Base-by-base conservation (phyloP, 495 filamentous ascomycete genomes). In the Aspergillus avenaceus region DNA sequence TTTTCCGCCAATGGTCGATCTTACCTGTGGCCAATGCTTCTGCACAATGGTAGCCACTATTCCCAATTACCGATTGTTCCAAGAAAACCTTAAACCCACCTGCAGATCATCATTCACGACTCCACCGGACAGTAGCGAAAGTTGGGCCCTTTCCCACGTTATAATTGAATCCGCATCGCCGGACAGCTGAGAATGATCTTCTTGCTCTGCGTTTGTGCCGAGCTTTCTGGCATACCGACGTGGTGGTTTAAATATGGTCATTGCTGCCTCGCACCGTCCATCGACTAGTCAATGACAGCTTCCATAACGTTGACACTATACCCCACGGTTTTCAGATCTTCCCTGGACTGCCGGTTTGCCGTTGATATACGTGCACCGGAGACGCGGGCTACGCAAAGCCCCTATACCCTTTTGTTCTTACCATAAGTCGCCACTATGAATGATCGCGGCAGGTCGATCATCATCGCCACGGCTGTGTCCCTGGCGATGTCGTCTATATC, bases 401-500 rank as follows among this genome's bases (percentile, higher is more conserved):
- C 29, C 31, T 34, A 13, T 34, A 14, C 31, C 31, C 3, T 3
- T 34, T 13, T 16, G 5, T 34, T 14, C n/a, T n/a, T 14, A 5
- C 31, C 12, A 34, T 34, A n/a, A 4, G 32, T 16, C 14, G 19
- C 19, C 14, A 21, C 18, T 3, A 38, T 38, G 34, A 38, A 38
- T 16, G 18, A 38, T 38, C 34, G 34, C 34, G 11, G 16, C 12
- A 38, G 12, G 12, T 38, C 34, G 34, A 38, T 38, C 6, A 38
- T 38, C n/a, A 38, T 38, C 16, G 34, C 34, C 34, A 38, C 34
- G 1, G 34, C 34, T 4, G 34, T 38, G 34, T 38, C 34, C 3
- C 16, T 52, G 24, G 21, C 40, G 29, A 19, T 52, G 32, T 40
- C 49, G 14, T 19, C 13, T 3, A 40, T 52, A 12, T 42, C 49